Base-by-base conservation (phyloP, 345 rosid species). In the Eucalyptus polyanthemos region DNA sequence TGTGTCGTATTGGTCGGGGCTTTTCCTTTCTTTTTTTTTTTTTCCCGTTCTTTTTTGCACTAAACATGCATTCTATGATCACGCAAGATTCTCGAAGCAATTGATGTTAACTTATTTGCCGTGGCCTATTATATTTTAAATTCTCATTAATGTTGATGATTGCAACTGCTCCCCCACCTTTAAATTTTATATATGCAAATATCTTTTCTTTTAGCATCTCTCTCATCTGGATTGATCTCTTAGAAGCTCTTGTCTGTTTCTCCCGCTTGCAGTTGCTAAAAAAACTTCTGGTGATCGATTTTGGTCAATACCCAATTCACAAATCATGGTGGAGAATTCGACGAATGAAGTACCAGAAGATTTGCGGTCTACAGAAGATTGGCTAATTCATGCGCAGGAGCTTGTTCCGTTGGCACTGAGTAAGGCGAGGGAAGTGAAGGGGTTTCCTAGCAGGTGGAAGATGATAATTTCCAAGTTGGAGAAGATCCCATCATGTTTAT, bases 381-480 rank as follows among this genome's bases (percentile, higher is more conserved):
- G 98, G 97, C 88, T 98, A 86, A 91, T 85, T 37, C 94, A 93
- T 50, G 94, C 95, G 15, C 96, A 95, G 90, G 97, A 94, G 89
- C 95, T 96, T 88, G 98, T 96, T 51, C 99, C 99, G 1, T 50
- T 88, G 88, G 97, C 96, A 54, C 86, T 96, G 44, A 87, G 86
- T 11, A 93, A 92, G 92, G 97, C 99, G 37, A 95, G 89, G 90
- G 92, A 90, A 86, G 98, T 94, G 21, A 96, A 92, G 90, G 95
- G 93, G 51, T 98, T 98, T 92, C 92, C 97, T 50, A 92, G 95
- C 44, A 93, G 99, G 90, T 98, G 99, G 99, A 97, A 97, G 95
- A 92, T 93, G 94, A 96, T 97, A 45, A 91, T 94, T 88, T 94
- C 95, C 42, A 97, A 96, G 89, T 87, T 98, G 93, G 99, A 96